These are phyloP conservation scores for Saccharomycopsis fermentans DNA, from an alignment of 805 yeast species.

Conservation along the genomic window DNA sequence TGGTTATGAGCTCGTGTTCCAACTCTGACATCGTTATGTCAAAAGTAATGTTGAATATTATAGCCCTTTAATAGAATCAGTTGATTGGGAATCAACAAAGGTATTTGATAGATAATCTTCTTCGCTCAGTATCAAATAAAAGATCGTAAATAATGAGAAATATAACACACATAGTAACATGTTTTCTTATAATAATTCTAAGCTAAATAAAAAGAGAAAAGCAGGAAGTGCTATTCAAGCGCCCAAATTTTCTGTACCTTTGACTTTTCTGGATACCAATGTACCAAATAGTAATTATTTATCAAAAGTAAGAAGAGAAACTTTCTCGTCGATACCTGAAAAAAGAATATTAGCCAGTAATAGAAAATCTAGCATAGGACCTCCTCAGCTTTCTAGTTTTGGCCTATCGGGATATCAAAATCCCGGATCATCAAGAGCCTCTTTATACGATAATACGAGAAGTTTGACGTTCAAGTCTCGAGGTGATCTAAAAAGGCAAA, in stretches of 20 bases:
- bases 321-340: not conserved
- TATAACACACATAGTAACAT: not conserved
- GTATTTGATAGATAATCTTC: not conserved
- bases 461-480: not conserved
- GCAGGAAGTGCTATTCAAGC: not conserved
- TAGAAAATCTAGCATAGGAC: constrained; percentile 15
- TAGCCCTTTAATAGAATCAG: not conserved
- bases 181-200: not conserved
- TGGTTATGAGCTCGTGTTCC: not conserved
- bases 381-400: constrained; percentile 12
- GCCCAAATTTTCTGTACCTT: constrained; percentile 1
- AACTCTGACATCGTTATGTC: not conserved
- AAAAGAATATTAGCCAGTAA: not conserved
- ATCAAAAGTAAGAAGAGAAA: not conserved
- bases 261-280: not conserved
- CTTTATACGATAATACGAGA: not conserved
- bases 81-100: not conserved
- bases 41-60: not conserved
- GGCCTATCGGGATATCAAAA: not conserved
- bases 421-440: not conserved
- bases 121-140: too few species aligned
- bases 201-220: not conserved
- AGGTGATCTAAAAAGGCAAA: not conserved
- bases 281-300: not conserved
- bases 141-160: not conserved